Evolutionary conservation across 2,329 filamentous ascomycete species (phyloP).

Genomic region (Sporothrix globosa): DNA sequence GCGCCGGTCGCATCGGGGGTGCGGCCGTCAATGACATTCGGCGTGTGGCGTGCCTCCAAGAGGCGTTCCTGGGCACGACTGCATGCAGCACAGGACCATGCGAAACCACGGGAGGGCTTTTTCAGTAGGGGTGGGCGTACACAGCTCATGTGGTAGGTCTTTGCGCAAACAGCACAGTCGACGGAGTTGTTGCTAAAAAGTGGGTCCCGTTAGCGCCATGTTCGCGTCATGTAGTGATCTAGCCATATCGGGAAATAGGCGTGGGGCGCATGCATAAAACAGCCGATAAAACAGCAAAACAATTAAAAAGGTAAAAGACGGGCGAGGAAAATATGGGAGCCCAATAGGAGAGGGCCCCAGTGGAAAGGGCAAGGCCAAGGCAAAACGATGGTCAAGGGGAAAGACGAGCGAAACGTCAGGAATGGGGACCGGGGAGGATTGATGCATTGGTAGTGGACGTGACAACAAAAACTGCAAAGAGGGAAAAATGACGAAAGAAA

Average conservation of each 20-base stretch:
- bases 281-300: constrained; percentile 34
- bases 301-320: constrained; percentile 28
- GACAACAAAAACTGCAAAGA: background rate
- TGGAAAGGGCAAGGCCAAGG: background rate
- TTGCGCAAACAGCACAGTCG: constrained; percentile 90
- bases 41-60: constrained; percentile 85
- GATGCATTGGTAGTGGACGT: background rate
- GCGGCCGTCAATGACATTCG: constrained; percentile 70
- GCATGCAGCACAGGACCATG: constrained; percentile 95
- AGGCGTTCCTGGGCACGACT: constrained; percentile 94
- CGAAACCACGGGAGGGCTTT: constrained; percentile 95
- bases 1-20: constrained; percentile 46
- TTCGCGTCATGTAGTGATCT: constrained; percentile 32
- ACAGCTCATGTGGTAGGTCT: constrained; percentile 98
- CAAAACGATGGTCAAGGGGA: constrained; percentile 13
- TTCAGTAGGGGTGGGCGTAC: constrained; percentile 89
- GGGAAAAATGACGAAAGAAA: background rate
- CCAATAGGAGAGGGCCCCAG: constrained; percentile 11
- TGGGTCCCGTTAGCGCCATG: constrained; percentile 35
- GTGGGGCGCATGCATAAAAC: constrained; percentile 34
- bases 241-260: constrained; percentile 32
- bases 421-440: background rate
- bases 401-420: constrained; percentile 10
- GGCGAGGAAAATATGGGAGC: constrained; percentile 16
- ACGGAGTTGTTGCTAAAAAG: constrained; percentile 80